phyloP scores from a whole-genome alignment of 139 green algal genomes.

The Picochlorum costavermella region DNA sequence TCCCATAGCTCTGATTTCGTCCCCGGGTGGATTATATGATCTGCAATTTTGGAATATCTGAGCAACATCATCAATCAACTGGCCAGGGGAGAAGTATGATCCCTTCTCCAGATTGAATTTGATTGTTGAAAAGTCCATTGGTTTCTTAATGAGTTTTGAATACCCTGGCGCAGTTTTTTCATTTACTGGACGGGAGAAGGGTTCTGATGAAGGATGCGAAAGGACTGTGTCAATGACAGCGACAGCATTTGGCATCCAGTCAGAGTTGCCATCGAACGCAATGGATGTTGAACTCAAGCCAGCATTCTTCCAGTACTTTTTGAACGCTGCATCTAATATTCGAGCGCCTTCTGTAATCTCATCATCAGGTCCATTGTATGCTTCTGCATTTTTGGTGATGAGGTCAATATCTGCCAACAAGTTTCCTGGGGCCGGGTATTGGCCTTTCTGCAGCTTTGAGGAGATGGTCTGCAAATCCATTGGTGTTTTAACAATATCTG shows the following conservation, averaged over 20 bases:
- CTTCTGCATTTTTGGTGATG: slow-evolving; percentile 20
- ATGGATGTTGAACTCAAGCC: background rate
- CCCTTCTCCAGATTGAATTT: background rate
- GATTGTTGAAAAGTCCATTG: slow-evolving; percentile 11
- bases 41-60: slow-evolving; percentile 9
- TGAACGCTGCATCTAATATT: background rate
- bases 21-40: background rate
- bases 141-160: slow-evolving; percentile 13
- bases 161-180: slow-evolving; percentile 12
- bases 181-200: background rate
- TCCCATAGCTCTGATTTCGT: slow-evolving; percentile 4
- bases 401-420: slow-evolving; percentile 35
- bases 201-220: slow-evolving; percentile 1
- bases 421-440: slow-evolving; percentile 19
- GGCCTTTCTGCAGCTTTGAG: slow-evolving; percentile 14
- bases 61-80: slow-evolving; percentile 6
- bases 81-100: background rate
- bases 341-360: background rate
- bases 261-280: background rate
- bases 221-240: background rate
- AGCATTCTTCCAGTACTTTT: slow-evolving; percentile 4
- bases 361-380: slow-evolving; percentile 15
- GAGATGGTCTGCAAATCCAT: slow-evolving; percentile 47
- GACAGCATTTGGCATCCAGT: background rate
- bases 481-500: slow-evolving; percentile 28